phyloP scores from a whole-genome alignment of 179 eudicot genomes.

The Nepenthes alata region DNA sequence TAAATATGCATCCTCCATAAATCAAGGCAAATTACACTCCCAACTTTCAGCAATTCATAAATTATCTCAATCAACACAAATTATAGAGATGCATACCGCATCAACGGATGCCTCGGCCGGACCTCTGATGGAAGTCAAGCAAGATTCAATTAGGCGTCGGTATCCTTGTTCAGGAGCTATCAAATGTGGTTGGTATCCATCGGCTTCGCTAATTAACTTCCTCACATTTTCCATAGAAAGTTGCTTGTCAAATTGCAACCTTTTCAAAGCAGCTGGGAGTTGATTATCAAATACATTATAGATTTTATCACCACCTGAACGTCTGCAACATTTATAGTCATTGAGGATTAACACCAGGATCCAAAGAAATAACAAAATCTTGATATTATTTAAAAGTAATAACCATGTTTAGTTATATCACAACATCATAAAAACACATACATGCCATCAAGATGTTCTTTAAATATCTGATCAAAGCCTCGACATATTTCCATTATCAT shows the following conservation, averaged over 20 bases:
- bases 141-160: constrained; percentile 83
- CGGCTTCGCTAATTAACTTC: constrained; percentile 86
- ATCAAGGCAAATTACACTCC: not conserved
- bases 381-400: not conserved
- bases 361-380: not conserved
- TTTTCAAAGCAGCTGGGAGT: constrained; percentile 89
- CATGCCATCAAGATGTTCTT: constrained; percentile 98
- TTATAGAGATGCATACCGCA: constrained; percentile 43
- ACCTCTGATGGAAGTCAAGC: constrained; percentile 68
- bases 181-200: constrained; percentile 97
- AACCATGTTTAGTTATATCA: not conserved
- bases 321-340: constrained; percentile 24
- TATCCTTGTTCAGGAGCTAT: constrained; percentile 99
- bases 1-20: not conserved
- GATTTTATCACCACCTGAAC: constrained; percentile 90
- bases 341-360: not conserved
- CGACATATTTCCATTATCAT: constrained; percentile 94
- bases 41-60: not conserved
- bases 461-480: constrained; percentile 78
- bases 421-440: constrained; percentile 21
- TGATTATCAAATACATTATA: constrained; percentile 86
- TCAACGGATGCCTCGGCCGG: constrained; percentile 96
- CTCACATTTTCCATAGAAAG: constrained; percentile 89
- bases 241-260: constrained; percentile 91
- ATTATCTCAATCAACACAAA: not conserved